Base-by-base conservation (phyloP, 352 stramenopile genomes). In the Blastocystis sp. region DNA sequence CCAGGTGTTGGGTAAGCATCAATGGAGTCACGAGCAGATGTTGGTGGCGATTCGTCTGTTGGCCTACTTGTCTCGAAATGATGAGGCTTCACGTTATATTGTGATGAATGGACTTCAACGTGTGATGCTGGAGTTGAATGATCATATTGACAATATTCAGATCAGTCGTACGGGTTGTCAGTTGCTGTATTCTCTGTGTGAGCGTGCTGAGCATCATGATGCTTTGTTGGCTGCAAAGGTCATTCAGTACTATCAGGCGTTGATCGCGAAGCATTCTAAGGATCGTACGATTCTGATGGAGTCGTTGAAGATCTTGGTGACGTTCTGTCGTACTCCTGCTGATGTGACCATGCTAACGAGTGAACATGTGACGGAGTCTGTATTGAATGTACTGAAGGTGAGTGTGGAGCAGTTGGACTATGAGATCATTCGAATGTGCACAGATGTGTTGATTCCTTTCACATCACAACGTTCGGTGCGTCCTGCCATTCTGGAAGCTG, bases 251-350 rank as follows among this genome's bases (percentile, higher is more conserved):
- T 83, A 83, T 56, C 43, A 83, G 71, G 27, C n/a, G 46, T 37
- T 83, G 71, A 83, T 83, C 21, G 71, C 46, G 49, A 43, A 42
- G 71, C 66, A 66, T 56, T 39, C 19, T 5, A 66, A 27, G 46
- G 71, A 83, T 56, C 43, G 51, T 32, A 83, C 71, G 4, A 83
- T 83, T 56, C 71, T 83, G 71, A 83, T 83, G 71, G 51, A 83
- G 71, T 65, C 24, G 21, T 56, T 83, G 71, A 65, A 83, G 71
- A 65, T 83, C 5, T 32, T 83, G 49, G 51, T 51, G 71, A 24
- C 43, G 19, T 83, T 83, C 71, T 63, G 32, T 12, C 46, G 42
- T 56, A 66, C 71, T n/a, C 71, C 71, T 9, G 27, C 49, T 52
- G 71, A 83, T 54, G 58, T 83, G 42, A 49, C 46, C 32, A 65